Percentiles rank a stretch among this genome's conserved stretches.
These are phyloP conservation scores for Boletus tylopilopsis DNA, from an alignment of 768 basidiomycete genomes.

Conservation along the genomic window DNA sequence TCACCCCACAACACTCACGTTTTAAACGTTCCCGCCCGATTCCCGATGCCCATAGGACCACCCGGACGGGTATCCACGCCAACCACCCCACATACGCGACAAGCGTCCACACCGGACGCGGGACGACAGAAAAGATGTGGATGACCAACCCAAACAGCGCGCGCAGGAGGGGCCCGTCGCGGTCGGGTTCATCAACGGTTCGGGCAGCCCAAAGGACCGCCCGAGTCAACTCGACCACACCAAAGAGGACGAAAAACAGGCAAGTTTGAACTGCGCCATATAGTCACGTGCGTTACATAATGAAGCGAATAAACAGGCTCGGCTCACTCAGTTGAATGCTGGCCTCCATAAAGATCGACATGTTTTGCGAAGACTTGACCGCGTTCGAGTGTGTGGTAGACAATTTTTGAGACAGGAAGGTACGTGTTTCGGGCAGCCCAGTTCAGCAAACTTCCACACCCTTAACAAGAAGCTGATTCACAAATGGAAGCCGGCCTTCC, in stretches of 20 bases:
- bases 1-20: background rate
- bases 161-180: slow-evolving; percentile 1
- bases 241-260: slow-evolving; percentile 10
- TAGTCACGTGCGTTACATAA: background rate
- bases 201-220: slow-evolving; percentile 1
- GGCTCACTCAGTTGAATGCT: too few relatives aligned
- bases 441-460: background rate
- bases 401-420: background rate
- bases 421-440: too few relatives aligned
- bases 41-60: slow-evolving; percentile 13
- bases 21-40: slow-evolving; percentile 6
- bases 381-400: too few relatives aligned
- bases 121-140: background rate
- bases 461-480: slow-evolving; percentile 2
- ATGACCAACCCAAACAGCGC: background rate
- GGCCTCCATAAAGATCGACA: too few relatives aligned
- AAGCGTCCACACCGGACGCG: slow-evolving; percentile 1
- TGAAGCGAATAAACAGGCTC: too few relatives aligned
- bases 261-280: slow-evolving; percentile 2
- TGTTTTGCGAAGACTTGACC: too few relatives aligned
- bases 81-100: background rate
- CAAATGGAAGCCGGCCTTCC: slow-evolving; percentile 4
- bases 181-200: background rate
- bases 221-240: slow-evolving; percentile 8
- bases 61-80: background rate